Base-by-base conservation (phyloP, 768 basidiomycete genomes). In the Serpula lacrymans region DNA sequence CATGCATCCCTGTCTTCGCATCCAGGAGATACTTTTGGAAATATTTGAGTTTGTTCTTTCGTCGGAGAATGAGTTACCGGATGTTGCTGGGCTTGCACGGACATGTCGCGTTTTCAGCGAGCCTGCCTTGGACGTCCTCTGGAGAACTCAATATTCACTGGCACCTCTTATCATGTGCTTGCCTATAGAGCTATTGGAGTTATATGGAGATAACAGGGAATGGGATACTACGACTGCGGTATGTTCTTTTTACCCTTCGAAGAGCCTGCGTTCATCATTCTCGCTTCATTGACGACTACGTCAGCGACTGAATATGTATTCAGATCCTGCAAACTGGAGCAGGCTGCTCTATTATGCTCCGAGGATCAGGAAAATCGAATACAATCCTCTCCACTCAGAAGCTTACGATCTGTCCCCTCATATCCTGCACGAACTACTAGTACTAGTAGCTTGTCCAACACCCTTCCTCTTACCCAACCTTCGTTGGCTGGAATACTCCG, bases 91-190 rank as follows among this genome's bases (percentile, higher is more conserved):
- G 7, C 29, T 39, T 13, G 43, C 41, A 5, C 17, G 13, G n/a
- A 47, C 45, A 10, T 47, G 37, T n/a, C 42, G 16, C 10, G 11
- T 25, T 10, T 29, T 47, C 20, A 47, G 13, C 13, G 35, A 26
- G 13, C 34, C 41, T 6, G 46, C 32, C 17, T 24, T 37, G 10
- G 37, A 37, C 10, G 25, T n/a, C 3, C 32, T 47, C 17, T 47
- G 42, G 42, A n/a, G 22, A 22, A 31, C 42, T 37, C 42, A 43
- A 17, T 7, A 16, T 14, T 42, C 17, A 17, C 25, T 42, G 10
- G 41, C 27, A 18, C 41, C 34, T 8, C 24, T 43, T 12, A 18
- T 43, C 14, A 20, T 23, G 35, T 22, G 36, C 36, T 27, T 43
- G 20, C 13, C 18, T n/a, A n/a, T n/a, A n/a, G n/a, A n/a, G n/a